Conservation (phyloP, 2,329 filamentous ascomycete genomes). For the Ceratocystis destructans region DNA sequence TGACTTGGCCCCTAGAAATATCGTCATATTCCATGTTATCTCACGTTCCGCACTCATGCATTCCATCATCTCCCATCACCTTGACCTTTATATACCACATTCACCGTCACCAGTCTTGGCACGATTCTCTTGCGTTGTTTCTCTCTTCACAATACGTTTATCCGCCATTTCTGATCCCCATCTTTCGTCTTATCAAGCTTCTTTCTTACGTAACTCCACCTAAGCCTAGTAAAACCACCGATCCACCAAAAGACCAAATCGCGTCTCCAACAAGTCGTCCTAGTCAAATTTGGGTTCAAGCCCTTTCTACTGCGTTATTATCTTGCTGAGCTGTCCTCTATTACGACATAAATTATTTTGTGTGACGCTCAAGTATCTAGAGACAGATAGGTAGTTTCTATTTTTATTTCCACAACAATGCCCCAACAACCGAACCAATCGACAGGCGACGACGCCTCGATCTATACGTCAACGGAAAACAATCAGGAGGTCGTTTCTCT, state of each 20-base stretch:
- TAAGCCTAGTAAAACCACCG: neutral
- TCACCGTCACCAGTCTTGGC: neutral
- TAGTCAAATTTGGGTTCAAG: neutral
- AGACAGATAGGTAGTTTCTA: constrained; percentile 7
- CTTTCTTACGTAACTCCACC: constrained; percentile 6
- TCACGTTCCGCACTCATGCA: neutral
- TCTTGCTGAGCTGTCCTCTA: neutral
- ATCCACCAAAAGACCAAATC: neutral
- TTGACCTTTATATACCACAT: neutral
- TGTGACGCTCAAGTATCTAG: neutral
- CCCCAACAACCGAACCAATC: neutral
- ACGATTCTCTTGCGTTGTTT: neutral
- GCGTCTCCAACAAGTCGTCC: neutral
- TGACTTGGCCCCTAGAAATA: neutral
- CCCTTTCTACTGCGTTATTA: neutral
- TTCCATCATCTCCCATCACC: neutral
- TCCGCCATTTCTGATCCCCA: neutral
- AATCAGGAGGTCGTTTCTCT: neutral
- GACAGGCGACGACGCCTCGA: neutral
- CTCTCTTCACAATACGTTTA: neutral
- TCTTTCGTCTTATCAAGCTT: neutral
- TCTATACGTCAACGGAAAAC: neutral
- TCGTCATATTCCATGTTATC: neutral
- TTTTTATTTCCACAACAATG: constrained; percentile 5
- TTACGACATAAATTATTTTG: neutral